Percentiles rank a stretch among this genome's conserved stretches.
Conservation (phyloP, 2,329 filamentous ascomycete species). For the Neonectria neomacrospora region DNA sequence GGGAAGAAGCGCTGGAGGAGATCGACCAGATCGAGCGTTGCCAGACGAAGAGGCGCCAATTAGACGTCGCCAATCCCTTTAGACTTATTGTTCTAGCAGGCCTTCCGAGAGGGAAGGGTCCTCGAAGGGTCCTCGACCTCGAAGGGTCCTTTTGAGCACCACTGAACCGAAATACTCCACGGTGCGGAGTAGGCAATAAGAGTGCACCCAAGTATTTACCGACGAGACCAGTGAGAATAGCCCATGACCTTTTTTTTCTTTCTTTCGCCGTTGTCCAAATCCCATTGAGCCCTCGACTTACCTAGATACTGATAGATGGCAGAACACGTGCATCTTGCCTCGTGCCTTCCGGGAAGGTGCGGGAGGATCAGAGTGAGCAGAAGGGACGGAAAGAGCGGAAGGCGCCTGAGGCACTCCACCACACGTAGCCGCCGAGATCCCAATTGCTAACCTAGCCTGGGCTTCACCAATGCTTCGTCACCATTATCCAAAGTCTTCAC, state of each 20-base stretch:
- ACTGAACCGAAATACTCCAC: neutral
- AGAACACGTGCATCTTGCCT: neutral
- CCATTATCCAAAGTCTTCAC: neutral
- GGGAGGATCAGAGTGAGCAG: neutral
- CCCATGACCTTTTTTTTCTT: neutral
- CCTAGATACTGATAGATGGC: neutral
- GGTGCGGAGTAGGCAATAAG: neutral
- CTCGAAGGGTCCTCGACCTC: too few relatives aligned
- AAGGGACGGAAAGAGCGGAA: neutral
- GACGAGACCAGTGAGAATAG: neutral
- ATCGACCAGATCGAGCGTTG: neutral
- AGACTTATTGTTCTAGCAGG: neutral
- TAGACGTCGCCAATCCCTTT: neutral
- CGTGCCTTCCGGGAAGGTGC: neutral
- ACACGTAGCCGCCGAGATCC: neutral
- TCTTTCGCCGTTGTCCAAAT: neutral
- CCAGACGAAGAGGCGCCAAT: neutral
- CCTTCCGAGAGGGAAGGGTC: neutral
- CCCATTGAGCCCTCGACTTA: neutral
- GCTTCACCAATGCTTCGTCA: neutral
- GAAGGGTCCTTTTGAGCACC: neutral
- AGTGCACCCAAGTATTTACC: too few relatives aligned
- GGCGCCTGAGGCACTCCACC: neutral
- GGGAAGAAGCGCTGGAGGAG: neutral
- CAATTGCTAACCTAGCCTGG: neutral